phyloP scores from a whole-genome alignment of 768 basidiomycete genomes.

The Hygrocybe coccinea region DNA sequence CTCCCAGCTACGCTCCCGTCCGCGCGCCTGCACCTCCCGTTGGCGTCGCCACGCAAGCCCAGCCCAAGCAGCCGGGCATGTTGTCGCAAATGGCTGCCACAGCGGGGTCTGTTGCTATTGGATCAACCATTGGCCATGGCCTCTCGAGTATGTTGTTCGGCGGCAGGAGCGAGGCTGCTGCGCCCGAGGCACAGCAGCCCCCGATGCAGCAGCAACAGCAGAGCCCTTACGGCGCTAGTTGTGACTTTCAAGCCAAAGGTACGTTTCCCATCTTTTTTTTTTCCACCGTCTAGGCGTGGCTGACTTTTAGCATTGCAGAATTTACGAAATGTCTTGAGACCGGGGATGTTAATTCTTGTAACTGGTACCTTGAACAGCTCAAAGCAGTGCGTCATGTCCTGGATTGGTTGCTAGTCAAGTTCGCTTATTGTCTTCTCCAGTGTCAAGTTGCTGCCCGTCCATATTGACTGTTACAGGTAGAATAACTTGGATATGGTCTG shows the following conservation, averaged over 20 bases:
- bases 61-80: constrained; percentile 62
- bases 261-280: constrained; percentile 1
- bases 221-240: constrained; percentile 44
- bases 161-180: constrained; percentile 45
- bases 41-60: constrained; percentile 39
- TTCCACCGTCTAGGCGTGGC: not conserved
- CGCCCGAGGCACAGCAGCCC: constrained; percentile 45
- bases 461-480: constrained; percentile 30
- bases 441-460: constrained; percentile 73
- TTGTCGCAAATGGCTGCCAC: constrained; percentile 84
- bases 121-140: constrained; percentile 87
- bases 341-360: constrained; percentile 72
- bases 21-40: constrained; percentile 42
- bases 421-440: constrained; percentile 30
- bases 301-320: constrained; percentile 38
- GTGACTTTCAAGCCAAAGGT: constrained; percentile 83
- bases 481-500: too few species aligned
- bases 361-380: constrained; percentile 83
- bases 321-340: constrained; percentile 84
- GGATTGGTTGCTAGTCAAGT: constrained; percentile 1
- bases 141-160: constrained; percentile 88
- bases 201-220: constrained; percentile 47
- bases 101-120: constrained; percentile 84
- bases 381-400: constrained; percentile 61
- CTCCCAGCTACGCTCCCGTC: constrained; percentile 38